Percentiles rank a stretch among this genome's conserved stretches.
Evolutionary conservation across 2,329 filamentous ascomycete species (phyloP).

Genomic region (Alternaria sp.): DNA sequence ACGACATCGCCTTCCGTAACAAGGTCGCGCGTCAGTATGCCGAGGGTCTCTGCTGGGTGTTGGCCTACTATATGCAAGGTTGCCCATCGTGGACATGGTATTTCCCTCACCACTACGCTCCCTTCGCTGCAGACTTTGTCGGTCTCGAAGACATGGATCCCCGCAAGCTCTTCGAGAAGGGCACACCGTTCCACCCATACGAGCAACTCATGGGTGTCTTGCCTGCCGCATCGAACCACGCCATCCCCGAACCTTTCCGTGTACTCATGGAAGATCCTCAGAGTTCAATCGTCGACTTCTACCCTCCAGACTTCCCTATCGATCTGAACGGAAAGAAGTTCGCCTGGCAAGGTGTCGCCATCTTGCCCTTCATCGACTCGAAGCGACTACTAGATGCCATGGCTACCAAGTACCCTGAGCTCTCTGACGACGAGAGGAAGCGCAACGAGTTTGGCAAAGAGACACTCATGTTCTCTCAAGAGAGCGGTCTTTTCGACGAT

Average conservation of each 20-base stretch:
- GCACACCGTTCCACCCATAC: conserved; percentile 85
- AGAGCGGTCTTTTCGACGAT: conserved; percentile 84
- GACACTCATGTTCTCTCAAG: conserved; percentile 82
- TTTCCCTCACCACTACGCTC: conserved; percentile 97
- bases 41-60: conserved; percentile 92
- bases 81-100: conserved; percentile 99
- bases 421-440: conserved; percentile 76
- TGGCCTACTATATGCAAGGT: conserved; percentile 97
- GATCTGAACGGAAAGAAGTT: conserved; percentile 99
- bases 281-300: conserved; percentile 96
- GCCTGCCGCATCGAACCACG: conserved; percentile 89
- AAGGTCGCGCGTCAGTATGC: conserved; percentile 91
- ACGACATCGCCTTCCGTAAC: conserved; percentile 84
- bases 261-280: conserved; percentile 86
- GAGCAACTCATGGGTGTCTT: conserved; percentile 99
- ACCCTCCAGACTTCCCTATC: conserved; percentile 90
- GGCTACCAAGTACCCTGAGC: conserved; percentile 77
- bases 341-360: conserved; percentile 93
- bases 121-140: conserved; percentile 94
- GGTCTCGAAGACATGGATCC: conserved; percentile 76
- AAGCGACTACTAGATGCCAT: conserved; percentile 82
- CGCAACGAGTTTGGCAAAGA: conserved; percentile 84
- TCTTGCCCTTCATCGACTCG: conserved; percentile 97
- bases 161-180: conserved; percentile 77
- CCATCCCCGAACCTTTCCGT: conserved; percentile 87